Conservation (phyloP, 1,284 basidiomycete genomes). For the Testicularia cyperi region DNA sequence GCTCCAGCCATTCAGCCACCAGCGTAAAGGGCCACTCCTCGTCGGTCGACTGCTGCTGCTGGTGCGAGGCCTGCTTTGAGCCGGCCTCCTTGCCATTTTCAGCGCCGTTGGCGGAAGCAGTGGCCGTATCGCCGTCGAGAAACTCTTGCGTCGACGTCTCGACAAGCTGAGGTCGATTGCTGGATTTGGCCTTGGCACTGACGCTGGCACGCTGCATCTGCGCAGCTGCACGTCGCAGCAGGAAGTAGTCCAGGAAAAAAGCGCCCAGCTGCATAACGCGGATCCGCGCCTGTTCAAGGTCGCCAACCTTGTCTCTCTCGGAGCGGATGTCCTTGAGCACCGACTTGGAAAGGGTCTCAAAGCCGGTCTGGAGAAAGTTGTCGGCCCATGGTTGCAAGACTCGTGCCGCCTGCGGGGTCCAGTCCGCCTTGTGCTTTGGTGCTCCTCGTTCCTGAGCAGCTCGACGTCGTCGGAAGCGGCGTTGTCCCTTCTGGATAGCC, state of each 20-base stretch:
- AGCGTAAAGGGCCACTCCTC: conserved; percentile 44
- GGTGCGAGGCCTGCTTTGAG: too few relatives aligned
- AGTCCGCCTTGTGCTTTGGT: conserved; percentile 34
- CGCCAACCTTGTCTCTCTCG: conserved; percentile 56
- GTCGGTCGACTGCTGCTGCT: background rate
- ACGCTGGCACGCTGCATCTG: too few relatives aligned
- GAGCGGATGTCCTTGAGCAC: conserved; percentile 55
- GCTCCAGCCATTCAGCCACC: conserved; percentile 52
- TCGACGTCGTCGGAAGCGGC: conserved; percentile 35
- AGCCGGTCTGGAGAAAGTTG: conserved; percentile 50
- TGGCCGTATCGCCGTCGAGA: too few relatives aligned
- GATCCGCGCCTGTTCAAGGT: conserved; percentile 52
- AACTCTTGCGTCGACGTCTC: conserved; percentile 4
- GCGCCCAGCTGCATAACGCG: conserved; percentile 50
- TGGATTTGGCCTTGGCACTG: too few relatives aligned
- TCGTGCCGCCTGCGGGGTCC: conserved; percentile 43
- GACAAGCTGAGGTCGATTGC: background rate
- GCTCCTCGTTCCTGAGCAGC: conserved; percentile 50
- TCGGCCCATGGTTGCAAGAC: conserved; percentile 52
- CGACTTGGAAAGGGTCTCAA: conserved; percentile 46
- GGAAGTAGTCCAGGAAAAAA: conserved; percentile 58
- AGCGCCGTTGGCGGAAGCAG: too few relatives aligned
- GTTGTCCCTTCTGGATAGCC: conserved; percentile 22
- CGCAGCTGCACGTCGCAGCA: conserved; percentile 37
- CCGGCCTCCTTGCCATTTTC: too few relatives aligned